phyloP scores from a whole-genome alignment of 495 filamentous ascomycete genomes.

The Elasticomyces elasticus region DNA sequence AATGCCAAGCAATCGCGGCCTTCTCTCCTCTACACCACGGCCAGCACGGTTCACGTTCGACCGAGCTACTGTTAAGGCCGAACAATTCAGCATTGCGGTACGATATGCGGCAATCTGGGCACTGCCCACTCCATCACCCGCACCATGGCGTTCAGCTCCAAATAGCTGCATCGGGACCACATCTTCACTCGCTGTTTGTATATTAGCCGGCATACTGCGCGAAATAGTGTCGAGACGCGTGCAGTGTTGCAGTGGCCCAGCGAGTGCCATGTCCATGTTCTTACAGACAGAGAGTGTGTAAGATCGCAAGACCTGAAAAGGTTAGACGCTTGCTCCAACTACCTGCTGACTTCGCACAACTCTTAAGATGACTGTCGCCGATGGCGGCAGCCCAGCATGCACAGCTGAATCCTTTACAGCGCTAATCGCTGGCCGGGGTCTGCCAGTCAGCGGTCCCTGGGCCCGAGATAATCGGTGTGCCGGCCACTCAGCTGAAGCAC shows the following conservation, averaged over 20 bases:
- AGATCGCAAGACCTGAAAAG: background rate
- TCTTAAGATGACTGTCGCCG: background rate
- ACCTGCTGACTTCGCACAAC: background rate
- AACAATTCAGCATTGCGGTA: background rate
- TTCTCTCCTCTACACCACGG: background rate
- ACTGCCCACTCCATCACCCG: background rate
- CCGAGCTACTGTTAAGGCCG: background rate
- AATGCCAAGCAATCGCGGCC: background rate
- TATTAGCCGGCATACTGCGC: background rate
- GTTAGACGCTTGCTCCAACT: background rate
- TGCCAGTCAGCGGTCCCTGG: background rate
- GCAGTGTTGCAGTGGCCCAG: too few species aligned
- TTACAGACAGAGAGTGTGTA: background rate
- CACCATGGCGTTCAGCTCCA: slow-evolving; percentile 1
- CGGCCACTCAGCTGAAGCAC: background rate
- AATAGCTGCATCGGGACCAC: slow-evolving; percentile 1
- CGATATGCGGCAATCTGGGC: background rate
- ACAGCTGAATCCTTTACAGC: background rate
- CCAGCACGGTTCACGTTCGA: too few species aligned
- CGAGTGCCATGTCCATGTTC: background rate
- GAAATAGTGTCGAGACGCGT: too few species aligned
- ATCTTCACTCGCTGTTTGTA: background rate
- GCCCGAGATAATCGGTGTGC: too few species aligned
- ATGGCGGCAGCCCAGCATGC: background rate
- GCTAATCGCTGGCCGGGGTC: background rate